Conservation (phyloP, 1,284 basidiomycete species). For the Ganoderma meredithae region DNA sequence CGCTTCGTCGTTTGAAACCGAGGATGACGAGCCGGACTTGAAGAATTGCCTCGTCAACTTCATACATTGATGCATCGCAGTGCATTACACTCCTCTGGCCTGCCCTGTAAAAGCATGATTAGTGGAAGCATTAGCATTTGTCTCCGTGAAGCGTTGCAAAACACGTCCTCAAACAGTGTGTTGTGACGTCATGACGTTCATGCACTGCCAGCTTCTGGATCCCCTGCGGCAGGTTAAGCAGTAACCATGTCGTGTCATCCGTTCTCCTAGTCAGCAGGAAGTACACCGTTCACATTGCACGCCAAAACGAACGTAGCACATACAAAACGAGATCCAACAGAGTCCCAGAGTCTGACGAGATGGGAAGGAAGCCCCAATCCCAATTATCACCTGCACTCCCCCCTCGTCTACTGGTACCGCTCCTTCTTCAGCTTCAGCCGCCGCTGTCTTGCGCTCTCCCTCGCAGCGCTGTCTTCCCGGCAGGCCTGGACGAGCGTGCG, state of each 20-base stretch:
- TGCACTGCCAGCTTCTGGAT: too few species aligned
- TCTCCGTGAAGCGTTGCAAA: not conserved
- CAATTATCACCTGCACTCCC: not conserved
- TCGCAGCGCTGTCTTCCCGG: slow-evolving; percentile 38
- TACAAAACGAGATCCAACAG: not conserved
- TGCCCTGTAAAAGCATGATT: too few species aligned
- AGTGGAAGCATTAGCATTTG: too few species aligned
- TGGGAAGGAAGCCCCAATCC: not conserved
- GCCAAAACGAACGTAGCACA: slow-evolving; percentile 4
- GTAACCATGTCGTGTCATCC: not conserved
- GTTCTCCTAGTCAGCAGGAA: not conserved
- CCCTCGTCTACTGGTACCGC: slow-evolving; percentile 27
- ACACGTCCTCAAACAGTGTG: not conserved
- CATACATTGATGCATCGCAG: too few species aligned
- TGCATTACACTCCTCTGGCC: too few species aligned
- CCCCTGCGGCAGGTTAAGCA: not conserved
- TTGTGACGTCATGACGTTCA: too few species aligned
- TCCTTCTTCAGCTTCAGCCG: slow-evolving; percentile 36
- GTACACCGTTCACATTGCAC: slow-evolving; percentile 9
- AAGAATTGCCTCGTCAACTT: too few species aligned
- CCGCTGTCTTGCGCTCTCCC: slow-evolving; percentile 29
- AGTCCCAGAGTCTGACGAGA: not conserved
- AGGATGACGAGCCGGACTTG: not conserved
- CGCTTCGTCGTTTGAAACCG: not conserved
- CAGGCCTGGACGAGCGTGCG: slow-evolving; percentile 42